Evolutionary conservation across 495 filamentous ascomycete genomes (phyloP), one percentile per base, ranked within the genome.

Genomic region (Trichoderma parareesei): DNA sequence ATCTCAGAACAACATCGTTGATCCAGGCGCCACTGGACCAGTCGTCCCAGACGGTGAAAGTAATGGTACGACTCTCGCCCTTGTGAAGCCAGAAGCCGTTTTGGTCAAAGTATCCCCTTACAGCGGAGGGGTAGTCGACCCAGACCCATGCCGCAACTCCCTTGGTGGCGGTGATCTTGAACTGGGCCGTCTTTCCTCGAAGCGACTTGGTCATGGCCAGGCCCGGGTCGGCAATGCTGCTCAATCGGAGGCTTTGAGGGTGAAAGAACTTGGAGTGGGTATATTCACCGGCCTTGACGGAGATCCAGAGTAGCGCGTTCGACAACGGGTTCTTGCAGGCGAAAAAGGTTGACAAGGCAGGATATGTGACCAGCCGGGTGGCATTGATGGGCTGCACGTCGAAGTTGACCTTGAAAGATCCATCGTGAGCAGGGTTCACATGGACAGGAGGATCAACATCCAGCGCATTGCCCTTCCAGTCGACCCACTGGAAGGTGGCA

Each of bases 311-410:
- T 9, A 49, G 46, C 5, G 46, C 46, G 8, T 49, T 49, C 9
- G 46, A 49, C 8, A 18, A 18, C n/a, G 46, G 46, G 16, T 49
- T 49, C 8, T 49, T 49, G 46, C n/a, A 49, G 8, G 46, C 46
- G 8, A 49, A 49, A 9, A 49, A 49, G n/a, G 46, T 49, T 3
- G 46, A 18, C n/a, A 49, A 8, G 9, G 46, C 46, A 49, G 46
- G 46, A 27, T 49, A 49, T 20, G 46, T 49, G 20, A 49, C 46
- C 46, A 49, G 18, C 7, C 46, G 71, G 2, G 86, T 88, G 1
- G 79, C 82, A 71, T 90, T 90, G 16, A 90, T 71, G 0, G 77
- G 79, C 8, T 86, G 86, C 10, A 89, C 81, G 0, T 73, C 74
- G 63, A 89, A 88, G 0, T 69, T 20, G 0, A 67, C 65, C 43